phyloP scores from a whole-genome alignment of 2,329 filamentous ascomycete genomes.

The Neopestalotiopsis sp. region DNA sequence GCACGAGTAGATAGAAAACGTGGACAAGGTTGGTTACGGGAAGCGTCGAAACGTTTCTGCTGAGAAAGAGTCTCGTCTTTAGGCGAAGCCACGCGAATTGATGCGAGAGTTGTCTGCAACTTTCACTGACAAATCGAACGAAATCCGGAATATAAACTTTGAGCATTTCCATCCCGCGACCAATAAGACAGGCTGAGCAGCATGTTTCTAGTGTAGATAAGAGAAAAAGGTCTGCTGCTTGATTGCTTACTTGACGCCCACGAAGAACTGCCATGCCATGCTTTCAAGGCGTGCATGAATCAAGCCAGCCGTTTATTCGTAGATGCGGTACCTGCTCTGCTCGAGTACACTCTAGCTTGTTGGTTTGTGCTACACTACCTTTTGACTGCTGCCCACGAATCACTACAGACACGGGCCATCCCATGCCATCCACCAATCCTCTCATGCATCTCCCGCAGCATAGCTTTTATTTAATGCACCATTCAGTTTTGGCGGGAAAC shows the following conservation, averaged over 20 bases:
- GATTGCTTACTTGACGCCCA: background rate
- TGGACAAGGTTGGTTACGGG: conserved; percentile 3
- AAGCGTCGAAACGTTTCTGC: background rate
- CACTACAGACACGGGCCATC: background rate
- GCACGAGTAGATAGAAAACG: background rate
- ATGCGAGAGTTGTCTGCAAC: background rate
- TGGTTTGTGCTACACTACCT: background rate
- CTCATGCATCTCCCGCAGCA: background rate
- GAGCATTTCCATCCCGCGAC: background rate
- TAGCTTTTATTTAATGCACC: conserved; percentile 8
- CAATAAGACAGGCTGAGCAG: background rate
- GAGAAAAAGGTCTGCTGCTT: background rate
- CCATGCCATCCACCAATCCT: background rate
- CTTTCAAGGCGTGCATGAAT: background rate
- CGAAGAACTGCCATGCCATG: background rate
- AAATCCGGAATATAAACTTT: background rate
- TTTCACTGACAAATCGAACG: background rate
- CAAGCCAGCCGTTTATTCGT: background rate
- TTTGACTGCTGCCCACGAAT: background rate
- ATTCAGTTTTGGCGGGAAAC: conserved; percentile 17
- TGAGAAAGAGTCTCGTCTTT: background rate
- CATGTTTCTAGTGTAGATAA: background rate
- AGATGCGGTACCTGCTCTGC: background rate
- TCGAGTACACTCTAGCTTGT: background rate
- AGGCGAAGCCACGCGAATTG: background rate